Evolutionary conservation across 1,139 yeast genomes (phyloP), one percentile per base, ranked within the genome.

Genomic region (Yamadazyma aaseri): DNA sequence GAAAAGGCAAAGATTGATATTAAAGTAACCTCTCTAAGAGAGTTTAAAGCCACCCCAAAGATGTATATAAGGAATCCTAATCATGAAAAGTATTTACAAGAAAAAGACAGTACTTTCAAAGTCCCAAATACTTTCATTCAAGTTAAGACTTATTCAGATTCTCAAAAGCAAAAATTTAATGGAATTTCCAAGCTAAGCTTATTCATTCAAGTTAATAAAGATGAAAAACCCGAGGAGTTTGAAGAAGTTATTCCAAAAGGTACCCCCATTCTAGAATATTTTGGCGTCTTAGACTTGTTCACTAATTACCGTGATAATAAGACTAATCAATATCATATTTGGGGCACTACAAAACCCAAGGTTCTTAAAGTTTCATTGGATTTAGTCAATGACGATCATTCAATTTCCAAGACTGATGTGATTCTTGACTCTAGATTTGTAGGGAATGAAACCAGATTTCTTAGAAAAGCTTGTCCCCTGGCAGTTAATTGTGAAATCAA

Each of bases 291-390:
- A 5, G 82, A 80, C 47, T 65, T 75, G 32, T 79, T 79, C 43
- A 68, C 70, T 15, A 76, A 74, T 45, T 90, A 89, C 53, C 70
- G 76, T 21, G 53, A 59, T 6, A 86, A 86, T 46, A 69, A 77
- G 7, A 65, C 79, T 34, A 92, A 90, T 55, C 95, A 87, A 52
- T 90, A 87, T 55, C 60, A 79, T 41, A 57, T 74, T n/a, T 78
- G 89, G 75, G 96, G 96, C 0, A 79, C 87, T 12, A 81, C 95
- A 9, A 89, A 89, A 50, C 92, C 94, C 2, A 79, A 79, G 36
- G 95, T 86, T 1, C 57, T 81, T 25, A 63, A 57, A 34, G 44
- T 48, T 60, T 74, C 50, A 64, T 73, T 56, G 66, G 79, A 14
- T 49, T 51, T 41, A 50, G 15, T 36, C 5, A 36, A 34, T 13